Conservation (phyloP, 1,284 basidiomycete species). For the Schizophyllum amplum region DNA sequence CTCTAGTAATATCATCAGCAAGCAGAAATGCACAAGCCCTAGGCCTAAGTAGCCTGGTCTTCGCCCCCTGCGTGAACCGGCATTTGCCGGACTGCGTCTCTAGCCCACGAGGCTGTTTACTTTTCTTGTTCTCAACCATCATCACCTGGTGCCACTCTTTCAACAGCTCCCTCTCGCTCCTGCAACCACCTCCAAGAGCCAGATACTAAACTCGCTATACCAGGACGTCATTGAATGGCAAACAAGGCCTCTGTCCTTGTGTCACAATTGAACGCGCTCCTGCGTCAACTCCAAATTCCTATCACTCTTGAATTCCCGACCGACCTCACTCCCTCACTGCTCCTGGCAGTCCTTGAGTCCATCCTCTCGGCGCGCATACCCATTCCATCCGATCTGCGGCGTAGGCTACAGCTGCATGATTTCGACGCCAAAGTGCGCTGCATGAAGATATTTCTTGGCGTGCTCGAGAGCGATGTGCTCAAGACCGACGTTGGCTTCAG, state of each 20-base stretch:
- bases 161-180: not conserved
- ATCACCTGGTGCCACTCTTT: not conserved
- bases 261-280: conserved; percentile 34
- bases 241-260: conserved; percentile 14
- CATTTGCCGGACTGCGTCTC: not conserved
- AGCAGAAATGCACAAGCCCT: too few species aligned
- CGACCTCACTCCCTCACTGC: conserved; percentile 64
- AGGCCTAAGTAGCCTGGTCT: too few species aligned
- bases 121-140: not conserved
- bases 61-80: not conserved
- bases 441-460: conserved; percentile 74
- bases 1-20: too few species aligned
- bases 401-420: conserved; percentile 20
- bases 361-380: conserved; percentile 42
- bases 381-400: conserved; percentile 32
- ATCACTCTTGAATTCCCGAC: conserved; percentile 46
- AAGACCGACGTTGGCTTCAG: conserved; percentile 52
- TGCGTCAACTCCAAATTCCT: conserved; percentile 42
- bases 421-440: conserved; percentile 34
- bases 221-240: not conserved
- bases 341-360: conserved; percentile 57
- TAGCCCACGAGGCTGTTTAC: too few species aligned
- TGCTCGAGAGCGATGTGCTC: conserved; percentile 62
- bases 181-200: too few species aligned
- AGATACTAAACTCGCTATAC: too few species aligned